Percentiles rank a stretch among this genome's conserved stretches.
Evolutionary conservation across 352 stramenopile genomes (phyloP).

Genomic region (Pythium aphanidermatum): DNA sequence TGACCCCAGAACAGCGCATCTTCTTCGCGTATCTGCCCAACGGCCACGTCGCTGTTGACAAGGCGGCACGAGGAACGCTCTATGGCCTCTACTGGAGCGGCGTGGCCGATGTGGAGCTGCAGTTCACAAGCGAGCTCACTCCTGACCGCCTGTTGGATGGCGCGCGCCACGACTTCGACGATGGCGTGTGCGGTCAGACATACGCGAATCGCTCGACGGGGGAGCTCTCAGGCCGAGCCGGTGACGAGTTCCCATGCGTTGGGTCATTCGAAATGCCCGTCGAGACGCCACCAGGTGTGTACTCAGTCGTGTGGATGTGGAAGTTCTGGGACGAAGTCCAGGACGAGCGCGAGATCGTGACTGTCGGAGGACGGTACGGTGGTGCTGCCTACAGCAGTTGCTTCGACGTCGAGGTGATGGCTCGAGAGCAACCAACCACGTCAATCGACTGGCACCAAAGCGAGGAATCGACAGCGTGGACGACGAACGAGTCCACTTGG

Average conservation of each 20-base stretch:
- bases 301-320: conserved; percentile 66
- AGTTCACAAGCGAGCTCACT: conserved; percentile 37
- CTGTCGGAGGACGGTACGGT: conserved; percentile 34
- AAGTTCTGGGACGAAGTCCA: conserved; percentile 46
- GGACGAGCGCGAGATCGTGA: conserved; percentile 32
- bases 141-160: conserved; percentile 38
- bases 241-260: conserved; percentile 42
- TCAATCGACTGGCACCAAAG: no score
- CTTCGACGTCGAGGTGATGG: conserved; percentile 43
- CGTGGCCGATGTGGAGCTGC: conserved; percentile 23
- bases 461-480: no score
- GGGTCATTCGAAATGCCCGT: conserved; percentile 30
- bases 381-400: conserved; percentile 54
- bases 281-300: conserved; percentile 31
- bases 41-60: conserved; percentile 54
- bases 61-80: conserved; percentile 36
- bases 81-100: conserved; percentile 57
- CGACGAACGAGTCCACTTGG: no score
- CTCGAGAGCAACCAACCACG: not conserved
- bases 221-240: conserved; percentile 26
- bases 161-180: conserved; percentile 53
- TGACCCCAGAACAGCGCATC: conserved; percentile 24
- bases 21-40: conserved; percentile 58
- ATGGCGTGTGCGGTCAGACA: conserved; percentile 45
- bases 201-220: conserved; percentile 15